Conservation (phyloP, 345 rosid genomes). For the Viola odorata region DNA sequence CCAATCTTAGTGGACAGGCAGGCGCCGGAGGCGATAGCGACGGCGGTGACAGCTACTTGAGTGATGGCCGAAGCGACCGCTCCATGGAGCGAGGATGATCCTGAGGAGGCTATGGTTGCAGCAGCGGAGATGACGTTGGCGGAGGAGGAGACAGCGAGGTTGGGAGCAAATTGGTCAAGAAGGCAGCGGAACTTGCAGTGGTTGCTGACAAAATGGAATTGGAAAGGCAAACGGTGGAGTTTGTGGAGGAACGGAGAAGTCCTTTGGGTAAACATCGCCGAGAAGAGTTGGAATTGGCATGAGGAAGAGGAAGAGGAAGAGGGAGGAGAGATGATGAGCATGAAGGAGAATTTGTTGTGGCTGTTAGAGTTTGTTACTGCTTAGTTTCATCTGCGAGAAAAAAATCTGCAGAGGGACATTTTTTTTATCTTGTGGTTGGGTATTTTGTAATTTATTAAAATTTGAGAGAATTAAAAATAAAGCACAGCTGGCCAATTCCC, state of each 20-base stretch:
- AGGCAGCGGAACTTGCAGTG: conserved; percentile 22
- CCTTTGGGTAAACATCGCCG: conserved; percentile 5
- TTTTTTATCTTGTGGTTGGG: too few relatives aligned
- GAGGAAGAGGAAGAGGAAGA: not conserved
- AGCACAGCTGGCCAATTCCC: too few relatives aligned
- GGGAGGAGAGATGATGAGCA: not conserved
- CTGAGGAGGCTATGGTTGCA: conserved; percentile 33
- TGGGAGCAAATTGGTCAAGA: conserved; percentile 24
- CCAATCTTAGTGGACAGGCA: conserved; percentile 71
- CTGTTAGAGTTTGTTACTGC: too few relatives aligned
- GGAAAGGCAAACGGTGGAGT: conserved; percentile 9
- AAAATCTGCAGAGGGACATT: too few relatives aligned
- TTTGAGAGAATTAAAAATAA: too few relatives aligned
- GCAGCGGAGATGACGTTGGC: conserved; percentile 41
- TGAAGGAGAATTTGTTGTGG: not conserved
- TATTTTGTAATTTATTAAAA: too few relatives aligned
- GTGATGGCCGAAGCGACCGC: conserved; percentile 64
- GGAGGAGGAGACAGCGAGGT: conserved; percentile 29
- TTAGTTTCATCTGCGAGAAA: too few relatives aligned
- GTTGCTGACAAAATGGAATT: not conserved
- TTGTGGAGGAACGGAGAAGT: not conserved
- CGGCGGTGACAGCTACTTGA: conserved; percentile 58
- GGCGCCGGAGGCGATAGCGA: conserved; percentile 77
- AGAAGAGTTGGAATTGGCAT: not conserved
- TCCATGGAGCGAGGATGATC: conserved; percentile 38